phyloP scores from a whole-genome alignment of 371 early-diverging fungal genomes.

The Rhizopus arrhizus region DNA sequence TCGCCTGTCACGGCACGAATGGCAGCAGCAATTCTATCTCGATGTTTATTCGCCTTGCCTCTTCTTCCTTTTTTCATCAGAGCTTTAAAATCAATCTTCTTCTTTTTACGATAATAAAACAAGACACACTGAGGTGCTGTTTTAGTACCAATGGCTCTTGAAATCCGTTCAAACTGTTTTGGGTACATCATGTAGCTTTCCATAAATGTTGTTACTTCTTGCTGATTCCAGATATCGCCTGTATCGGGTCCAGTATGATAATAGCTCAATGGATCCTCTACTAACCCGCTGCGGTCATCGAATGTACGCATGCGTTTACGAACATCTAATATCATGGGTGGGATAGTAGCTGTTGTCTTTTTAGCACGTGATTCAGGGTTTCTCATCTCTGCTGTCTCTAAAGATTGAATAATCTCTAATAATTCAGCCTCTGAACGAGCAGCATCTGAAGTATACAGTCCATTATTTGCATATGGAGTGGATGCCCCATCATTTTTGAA shows the following conservation, averaged over 20 bases:
- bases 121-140: constrained; percentile 83
- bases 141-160: constrained; percentile 75
- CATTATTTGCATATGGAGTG: constrained; percentile 41
- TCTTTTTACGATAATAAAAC: constrained; percentile 92
- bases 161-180: constrained; percentile 90
- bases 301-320: constrained; percentile 61
- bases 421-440: constrained; percentile 84
- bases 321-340: constrained; percentile 73
- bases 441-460: constrained; percentile 70
- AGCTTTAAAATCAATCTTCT: constrained; percentile 81
- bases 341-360: constrained; percentile 77
- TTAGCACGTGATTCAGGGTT: constrained; percentile 78
- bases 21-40: constrained; percentile 50
- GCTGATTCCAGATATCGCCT: constrained; percentile 76
- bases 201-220: constrained; percentile 80
- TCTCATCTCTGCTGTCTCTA: constrained; percentile 76
- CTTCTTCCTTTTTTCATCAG: constrained; percentile 60
- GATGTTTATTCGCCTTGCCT: constrained; percentile 45
- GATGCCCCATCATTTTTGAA: constrained; percentile 42
- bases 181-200: constrained; percentile 79
- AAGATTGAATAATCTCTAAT: constrained; percentile 73
- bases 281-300: constrained; percentile 65
- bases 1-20: constrained; percentile 47
- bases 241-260: constrained; percentile 65
- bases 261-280: constrained; percentile 61